phyloP scores from a whole-genome alignment of 108 stramenopile genomes.

The Nitzschia sp. region DNA sequence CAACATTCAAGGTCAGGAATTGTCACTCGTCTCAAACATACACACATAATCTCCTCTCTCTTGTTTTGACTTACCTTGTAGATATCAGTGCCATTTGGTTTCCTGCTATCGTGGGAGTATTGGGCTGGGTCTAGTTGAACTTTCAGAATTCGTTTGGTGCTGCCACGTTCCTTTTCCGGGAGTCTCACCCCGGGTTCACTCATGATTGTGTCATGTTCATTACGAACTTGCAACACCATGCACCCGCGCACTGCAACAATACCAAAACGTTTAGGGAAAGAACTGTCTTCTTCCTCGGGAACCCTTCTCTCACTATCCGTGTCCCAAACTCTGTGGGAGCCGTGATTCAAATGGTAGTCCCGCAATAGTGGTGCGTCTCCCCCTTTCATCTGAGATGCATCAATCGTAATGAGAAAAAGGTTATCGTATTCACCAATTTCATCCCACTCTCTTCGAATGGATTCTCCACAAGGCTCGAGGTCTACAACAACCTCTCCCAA shows the following conservation, averaged over 20 bases:
- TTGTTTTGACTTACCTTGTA: constrained; percentile 36
- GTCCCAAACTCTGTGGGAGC: constrained; percentile 27
- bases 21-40: neutral
- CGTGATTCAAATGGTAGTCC: constrained; percentile 39
- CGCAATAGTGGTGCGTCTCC: constrained; percentile 44
- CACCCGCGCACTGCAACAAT: constrained; percentile 76
- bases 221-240: constrained; percentile 80
- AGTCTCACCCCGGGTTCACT: constrained; percentile 65
- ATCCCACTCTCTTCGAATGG: constrained; percentile 92
- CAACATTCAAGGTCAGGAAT: neutral
- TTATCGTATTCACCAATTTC: constrained; percentile 88
- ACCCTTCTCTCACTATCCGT: constrained; percentile 53
- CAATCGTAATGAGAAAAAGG: constrained; percentile 80
- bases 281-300: constrained; percentile 80
- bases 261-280: constrained; percentile 76
- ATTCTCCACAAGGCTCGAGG: constrained; percentile 69
- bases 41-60: neutral
- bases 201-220: constrained; percentile 81
- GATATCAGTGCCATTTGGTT: constrained; percentile 54
- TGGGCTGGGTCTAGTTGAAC: constrained; percentile 89
- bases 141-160: constrained; percentile 68
- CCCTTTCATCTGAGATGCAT: constrained; percentile 71
- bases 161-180: constrained; percentile 29
- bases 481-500: constrained; percentile 79
- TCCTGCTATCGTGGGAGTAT: constrained; percentile 66